These are phyloP conservation scores for Nicotiana attenuata DNA, from an alignment of 257 asterid genomes.

Conservation along the genomic window DNA sequence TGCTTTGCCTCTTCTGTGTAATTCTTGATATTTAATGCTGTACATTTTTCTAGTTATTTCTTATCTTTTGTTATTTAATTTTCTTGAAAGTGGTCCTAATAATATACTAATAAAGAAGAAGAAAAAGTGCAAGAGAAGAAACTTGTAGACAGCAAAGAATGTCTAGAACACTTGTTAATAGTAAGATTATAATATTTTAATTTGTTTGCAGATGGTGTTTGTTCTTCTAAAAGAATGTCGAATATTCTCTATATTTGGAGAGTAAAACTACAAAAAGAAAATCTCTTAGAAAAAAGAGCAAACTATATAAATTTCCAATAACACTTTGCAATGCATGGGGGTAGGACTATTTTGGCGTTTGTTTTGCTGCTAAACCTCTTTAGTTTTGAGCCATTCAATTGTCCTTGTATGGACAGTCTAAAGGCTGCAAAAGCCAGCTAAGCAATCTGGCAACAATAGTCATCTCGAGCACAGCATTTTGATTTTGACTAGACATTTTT, in stretches of 20 bases:
- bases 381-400: not conserved
- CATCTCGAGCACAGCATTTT: not conserved
- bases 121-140: not conserved
- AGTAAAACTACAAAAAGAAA: not conserved
- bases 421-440: slow-evolving; percentile 1
- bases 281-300: not conserved
- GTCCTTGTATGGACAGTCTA: not conserved
- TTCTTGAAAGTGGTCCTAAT: not conserved
- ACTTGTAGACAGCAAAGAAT: not conserved
- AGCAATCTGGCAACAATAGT: not conserved
- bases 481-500: not conserved
- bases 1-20: not conserved
- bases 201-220: not conserved
- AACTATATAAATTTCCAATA: too few relatives aligned
- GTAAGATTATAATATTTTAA: not conserved
- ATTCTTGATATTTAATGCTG: not conserved
- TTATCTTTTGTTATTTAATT: not conserved
- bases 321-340: too few relatives aligned
- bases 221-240: not conserved
- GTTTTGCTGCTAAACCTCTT: not conserved
- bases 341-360: not conserved
- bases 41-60: slow-evolving; percentile 17
- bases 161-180: not conserved
- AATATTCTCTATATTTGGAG: not conserved
- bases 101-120: not conserved